These are phyloP conservation scores for Erythrophleum fordii DNA, from an alignment of 306 rosid genomes.

Conservation along the genomic window DNA sequence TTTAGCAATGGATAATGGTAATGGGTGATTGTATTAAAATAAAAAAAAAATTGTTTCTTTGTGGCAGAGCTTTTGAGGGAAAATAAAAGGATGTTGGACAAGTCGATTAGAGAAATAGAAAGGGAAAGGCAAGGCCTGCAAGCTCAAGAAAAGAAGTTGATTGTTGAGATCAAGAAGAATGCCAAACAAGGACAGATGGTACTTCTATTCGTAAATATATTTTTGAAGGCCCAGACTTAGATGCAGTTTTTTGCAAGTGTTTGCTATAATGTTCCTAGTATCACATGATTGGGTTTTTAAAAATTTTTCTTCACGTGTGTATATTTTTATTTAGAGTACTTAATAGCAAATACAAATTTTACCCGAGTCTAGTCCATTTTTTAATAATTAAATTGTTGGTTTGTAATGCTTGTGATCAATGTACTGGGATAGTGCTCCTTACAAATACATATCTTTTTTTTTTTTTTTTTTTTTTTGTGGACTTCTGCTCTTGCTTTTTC, in stretches of 20 bases:
- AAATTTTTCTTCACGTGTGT: not conserved
- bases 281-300: not conserved
- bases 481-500: too few relatives aligned
- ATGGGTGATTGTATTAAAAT: slow-evolving; percentile 20
- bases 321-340: not conserved
- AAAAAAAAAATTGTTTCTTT: not conserved
- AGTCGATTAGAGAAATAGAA: slow-evolving; percentile 84
- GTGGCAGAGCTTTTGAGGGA: slow-evolving; percentile 80
- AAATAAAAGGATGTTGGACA: slow-evolving; percentile 88
- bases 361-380: not conserved
- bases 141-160: slow-evolving; percentile 81
- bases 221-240: not conserved
- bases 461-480: too few relatives aligned
- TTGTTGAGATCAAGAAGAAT: slow-evolving; percentile 82
- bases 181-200: slow-evolving; percentile 98
- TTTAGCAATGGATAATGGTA: not conserved
- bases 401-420: slow-evolving; percentile 29
- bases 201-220: not conserved
- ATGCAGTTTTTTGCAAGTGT: not conserved
- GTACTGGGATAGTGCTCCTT: not conserved
- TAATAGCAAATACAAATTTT: not conserved
- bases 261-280: not conserved
- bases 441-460: too few relatives aligned
- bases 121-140: slow-evolving; percentile 85
- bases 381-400: not conserved